phyloP scores from a whole-genome alignment of 306 rosid genomes.

The Lathyrus oleraceus region DNA sequence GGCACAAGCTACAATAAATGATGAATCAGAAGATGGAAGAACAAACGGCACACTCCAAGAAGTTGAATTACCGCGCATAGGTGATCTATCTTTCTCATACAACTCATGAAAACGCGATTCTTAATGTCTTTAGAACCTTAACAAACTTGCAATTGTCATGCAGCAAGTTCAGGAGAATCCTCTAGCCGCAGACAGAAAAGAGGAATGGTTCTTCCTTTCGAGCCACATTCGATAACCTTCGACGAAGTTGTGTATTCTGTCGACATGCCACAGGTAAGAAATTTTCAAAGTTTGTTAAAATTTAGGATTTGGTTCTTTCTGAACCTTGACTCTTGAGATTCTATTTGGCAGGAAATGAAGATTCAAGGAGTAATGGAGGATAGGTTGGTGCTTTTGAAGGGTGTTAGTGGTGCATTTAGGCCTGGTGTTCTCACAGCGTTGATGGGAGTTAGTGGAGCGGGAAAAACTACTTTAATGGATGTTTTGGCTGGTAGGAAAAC shows the following conservation, averaged over 20 bases:
- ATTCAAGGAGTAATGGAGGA: constrained; percentile 54
- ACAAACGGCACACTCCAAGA: constrained; percentile 2
- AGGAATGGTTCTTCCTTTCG: constrained; percentile 74
- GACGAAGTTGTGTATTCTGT: constrained; percentile 55
- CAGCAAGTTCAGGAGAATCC: constrained; percentile 41
- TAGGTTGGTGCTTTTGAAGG: constrained; percentile 50
- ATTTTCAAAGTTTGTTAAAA: neutral
- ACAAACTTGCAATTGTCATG: constrained; percentile 6
- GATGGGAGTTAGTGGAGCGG: constrained; percentile 83
- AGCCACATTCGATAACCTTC: constrained; percentile 52
- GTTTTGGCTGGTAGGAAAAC: constrained; percentile 74
- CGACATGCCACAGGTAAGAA: constrained; percentile 62
- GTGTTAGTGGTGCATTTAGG: constrained; percentile 68
- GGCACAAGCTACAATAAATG: constrained; percentile 39
- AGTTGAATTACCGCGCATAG: constrained; percentile 44
- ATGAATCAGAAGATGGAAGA: constrained; percentile 32
- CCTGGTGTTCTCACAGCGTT: constrained; percentile 77
- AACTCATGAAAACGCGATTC: neutral
- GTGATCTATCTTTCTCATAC: constrained; percentile 31
- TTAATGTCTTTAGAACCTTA: constrained; percentile 1
- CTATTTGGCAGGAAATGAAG: constrained; percentile 59
- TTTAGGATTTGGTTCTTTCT: neutral
- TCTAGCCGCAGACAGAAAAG: constrained; percentile 35
- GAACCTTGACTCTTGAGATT: constrained; percentile 10
- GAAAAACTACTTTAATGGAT: constrained; percentile 76